These are phyloP conservation scores for Penicillium sumatraense DNA, from an alignment of 2,329 filamentous ascomycete genomes.

Conservation along the genomic window DNA sequence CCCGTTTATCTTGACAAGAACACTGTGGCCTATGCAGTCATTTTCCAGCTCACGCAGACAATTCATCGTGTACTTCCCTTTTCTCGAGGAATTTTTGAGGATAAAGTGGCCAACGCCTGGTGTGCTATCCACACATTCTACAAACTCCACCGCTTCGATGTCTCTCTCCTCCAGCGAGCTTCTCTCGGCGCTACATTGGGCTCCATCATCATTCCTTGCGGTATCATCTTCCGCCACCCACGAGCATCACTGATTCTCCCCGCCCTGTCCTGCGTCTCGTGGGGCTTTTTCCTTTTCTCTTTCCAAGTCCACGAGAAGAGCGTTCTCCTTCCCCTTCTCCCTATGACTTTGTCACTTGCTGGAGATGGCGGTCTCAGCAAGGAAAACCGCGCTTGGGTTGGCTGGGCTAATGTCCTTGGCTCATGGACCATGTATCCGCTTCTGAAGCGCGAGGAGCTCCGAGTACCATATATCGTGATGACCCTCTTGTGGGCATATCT, in stretches of 20 bases:
- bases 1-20: conserved; percentile 64
- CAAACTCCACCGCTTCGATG: conserved; percentile 79
- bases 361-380: conserved; percentile 77
- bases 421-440: conserved; percentile 94
- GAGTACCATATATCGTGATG: conserved; percentile 82
- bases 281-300: conserved; percentile 97
- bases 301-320: conserved; percentile 99
- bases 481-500: conserved; percentile 90
- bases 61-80: conserved; percentile 96
- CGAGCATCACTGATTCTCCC: conserved; percentile 76
- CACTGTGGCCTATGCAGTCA: conserved; percentile 72
- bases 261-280: conserved; percentile 81
- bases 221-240: conserved; percentile 78
- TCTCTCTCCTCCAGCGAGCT: conserved; percentile 72
- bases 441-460: conserved; percentile 80
- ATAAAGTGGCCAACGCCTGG: conserved; percentile 99
- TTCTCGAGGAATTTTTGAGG: conserved; percentile 92
- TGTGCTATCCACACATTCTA: conserved; percentile 87
- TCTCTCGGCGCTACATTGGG: conserved; percentile 75
- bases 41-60: conserved; percentile 81
- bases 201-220: conserved; percentile 77
- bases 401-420: conserved; percentile 90
- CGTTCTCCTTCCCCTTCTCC: conserved; percentile 85
- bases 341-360: conserved; percentile 87
- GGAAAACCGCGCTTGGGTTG: conserved; percentile 83